Conservation (phyloP, 139 green algal genomes). For the Coelastrella sp. region DNA sequence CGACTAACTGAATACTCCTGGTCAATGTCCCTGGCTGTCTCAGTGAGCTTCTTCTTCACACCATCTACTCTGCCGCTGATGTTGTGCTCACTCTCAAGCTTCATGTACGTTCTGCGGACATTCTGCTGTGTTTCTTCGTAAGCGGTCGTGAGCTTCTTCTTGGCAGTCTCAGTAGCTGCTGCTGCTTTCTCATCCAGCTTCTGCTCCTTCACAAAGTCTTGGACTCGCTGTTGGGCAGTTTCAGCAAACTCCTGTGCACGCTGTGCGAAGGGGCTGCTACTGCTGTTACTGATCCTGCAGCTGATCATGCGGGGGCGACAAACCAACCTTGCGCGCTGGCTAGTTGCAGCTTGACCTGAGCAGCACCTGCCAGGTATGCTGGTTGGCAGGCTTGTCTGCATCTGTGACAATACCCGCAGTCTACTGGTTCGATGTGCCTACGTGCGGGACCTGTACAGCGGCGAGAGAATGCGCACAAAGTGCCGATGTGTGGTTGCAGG, state of each 20-base stretch:
- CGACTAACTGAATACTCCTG: constrained; percentile 23
- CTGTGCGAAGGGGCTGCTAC: constrained; percentile 11
- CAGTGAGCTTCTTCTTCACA: constrained; percentile 1
- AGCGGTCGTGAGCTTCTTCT: neutral
- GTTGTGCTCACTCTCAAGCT: constrained; percentile 36
- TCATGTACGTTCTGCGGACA: constrained; percentile 34
- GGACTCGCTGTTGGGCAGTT: constrained; percentile 8
- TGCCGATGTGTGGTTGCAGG: neutral
- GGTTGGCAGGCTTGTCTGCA: neutral
- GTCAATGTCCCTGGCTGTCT: constrained; percentile 40
- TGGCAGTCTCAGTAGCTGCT: constrained; percentile 5
- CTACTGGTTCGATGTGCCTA: too few species aligned
- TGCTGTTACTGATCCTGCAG: neutral
- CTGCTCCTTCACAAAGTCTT: constrained; percentile 40
- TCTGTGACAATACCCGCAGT: neutral
- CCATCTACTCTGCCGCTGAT: neutral
- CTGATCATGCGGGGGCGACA: neutral
- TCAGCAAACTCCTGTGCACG: constrained; percentile 23
- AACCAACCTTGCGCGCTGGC: neutral
- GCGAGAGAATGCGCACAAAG: neutral
- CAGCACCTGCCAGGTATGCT: constrained; percentile 1
- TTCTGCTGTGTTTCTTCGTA: constrained; percentile 38
- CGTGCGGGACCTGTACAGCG: too few species aligned
- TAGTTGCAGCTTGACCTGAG: neutral
- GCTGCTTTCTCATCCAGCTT: constrained; percentile 46